Evolutionary conservation across 345 rosid genomes (phyloP).

Genomic region (Eucalyptus caleyi): DNA sequence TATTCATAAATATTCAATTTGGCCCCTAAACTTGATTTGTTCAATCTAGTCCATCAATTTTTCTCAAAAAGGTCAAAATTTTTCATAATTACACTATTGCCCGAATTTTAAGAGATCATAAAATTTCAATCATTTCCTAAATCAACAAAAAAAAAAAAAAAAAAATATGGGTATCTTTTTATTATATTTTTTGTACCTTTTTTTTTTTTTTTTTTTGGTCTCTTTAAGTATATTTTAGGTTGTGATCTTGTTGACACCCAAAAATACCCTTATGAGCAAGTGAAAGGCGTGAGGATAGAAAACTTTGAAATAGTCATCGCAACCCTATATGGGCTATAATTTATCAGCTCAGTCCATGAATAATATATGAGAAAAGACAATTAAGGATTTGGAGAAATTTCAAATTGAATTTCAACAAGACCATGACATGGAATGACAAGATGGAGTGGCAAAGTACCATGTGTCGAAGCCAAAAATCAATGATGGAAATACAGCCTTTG

Average conservation of each 20-base stretch:
- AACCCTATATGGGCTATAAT: too few species aligned
- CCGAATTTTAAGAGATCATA: neutral
- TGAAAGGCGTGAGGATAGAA: too few species aligned
- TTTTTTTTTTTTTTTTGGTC: neutral
- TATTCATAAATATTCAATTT: neutral
- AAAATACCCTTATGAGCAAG: too few species aligned
- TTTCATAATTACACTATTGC: neutral
- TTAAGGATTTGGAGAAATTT: too few species aligned
- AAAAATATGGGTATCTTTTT: neutral
- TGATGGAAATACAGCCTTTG: too few species aligned
- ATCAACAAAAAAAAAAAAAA: neutral
- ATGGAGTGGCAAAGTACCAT: too few species aligned
- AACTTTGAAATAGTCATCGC: too few species aligned
- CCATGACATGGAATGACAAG: too few species aligned
- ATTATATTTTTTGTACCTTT: neutral
- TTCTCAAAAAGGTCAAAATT: neutral
- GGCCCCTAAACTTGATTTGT: neutral
- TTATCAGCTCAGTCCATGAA: too few species aligned
- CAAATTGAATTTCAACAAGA: too few species aligned
- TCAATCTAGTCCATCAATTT: neutral
- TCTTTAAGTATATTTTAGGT: neutral
- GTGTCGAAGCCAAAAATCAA: too few species aligned
- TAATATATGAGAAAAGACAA: too few species aligned
- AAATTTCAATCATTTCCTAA: neutral
- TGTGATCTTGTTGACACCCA: neutral